phyloP scores from a whole-genome alignment of 257 asterid species.

The Plantago elongata region DNA sequence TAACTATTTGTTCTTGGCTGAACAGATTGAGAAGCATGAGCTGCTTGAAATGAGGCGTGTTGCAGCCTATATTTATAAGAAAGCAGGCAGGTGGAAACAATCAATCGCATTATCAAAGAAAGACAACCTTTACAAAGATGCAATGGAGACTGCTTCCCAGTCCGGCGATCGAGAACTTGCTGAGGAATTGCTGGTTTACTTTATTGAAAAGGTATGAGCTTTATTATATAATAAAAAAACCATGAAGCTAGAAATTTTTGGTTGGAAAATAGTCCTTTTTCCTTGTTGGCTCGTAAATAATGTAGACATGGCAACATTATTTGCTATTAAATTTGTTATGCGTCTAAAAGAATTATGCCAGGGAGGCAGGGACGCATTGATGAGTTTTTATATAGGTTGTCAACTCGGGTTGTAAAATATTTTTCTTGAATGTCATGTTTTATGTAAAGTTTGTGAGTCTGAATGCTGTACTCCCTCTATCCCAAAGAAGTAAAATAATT shows the following conservation, averaged over 20 bases:
- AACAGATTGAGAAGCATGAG: slow-evolving; percentile 97
- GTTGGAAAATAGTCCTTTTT: too few relatives aligned
- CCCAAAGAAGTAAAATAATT: too few relatives aligned
- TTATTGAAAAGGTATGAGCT: slow-evolving; percentile 74
- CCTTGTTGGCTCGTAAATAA: too few relatives aligned
- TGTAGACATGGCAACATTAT: too few relatives aligned
- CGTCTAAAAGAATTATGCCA: background rate
- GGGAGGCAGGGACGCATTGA: too few relatives aligned
- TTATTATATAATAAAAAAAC: background rate
- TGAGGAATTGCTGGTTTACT: slow-evolving; percentile 95
- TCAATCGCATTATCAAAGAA: slow-evolving; percentile 96
- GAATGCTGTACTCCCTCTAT: too few relatives aligned
- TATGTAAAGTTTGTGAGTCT: too few relatives aligned
- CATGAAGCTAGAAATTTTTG: too few relatives aligned
- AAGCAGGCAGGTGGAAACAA: slow-evolving; percentile 98
- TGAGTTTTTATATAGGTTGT: too few relatives aligned
- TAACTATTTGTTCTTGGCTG: slow-evolving; percentile 10
- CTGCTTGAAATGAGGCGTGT: slow-evolving; percentile 99
- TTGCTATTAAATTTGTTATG: background rate
- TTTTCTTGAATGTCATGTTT: too few relatives aligned
- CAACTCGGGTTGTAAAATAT: too few relatives aligned
- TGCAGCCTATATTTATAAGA: slow-evolving; percentile 96
- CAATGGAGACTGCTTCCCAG: slow-evolving; percentile 99
- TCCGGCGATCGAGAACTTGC: slow-evolving; percentile 99
- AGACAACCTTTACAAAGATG: slow-evolving; percentile 92